A percentile compares a stretch with the other conserved stretches of the same genome.
Conservation (phyloP, 805 yeast genomes). For the Metschnikowia proteae region DNA sequence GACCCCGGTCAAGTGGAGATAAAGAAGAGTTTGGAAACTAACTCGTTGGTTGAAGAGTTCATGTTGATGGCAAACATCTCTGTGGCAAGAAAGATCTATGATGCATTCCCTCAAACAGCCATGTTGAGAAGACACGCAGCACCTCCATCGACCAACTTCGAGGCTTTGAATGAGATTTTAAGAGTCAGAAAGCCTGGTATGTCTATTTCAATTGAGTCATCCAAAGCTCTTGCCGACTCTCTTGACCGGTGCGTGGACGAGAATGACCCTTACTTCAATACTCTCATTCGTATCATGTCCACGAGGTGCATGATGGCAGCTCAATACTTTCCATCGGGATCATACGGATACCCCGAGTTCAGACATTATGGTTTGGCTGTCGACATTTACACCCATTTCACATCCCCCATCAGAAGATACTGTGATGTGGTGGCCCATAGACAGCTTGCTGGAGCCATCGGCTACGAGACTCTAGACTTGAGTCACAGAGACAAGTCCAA, state of each 20-base stretch:
- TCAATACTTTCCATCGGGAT: constrained; percentile 91
- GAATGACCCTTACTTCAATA: constrained; percentile 85
- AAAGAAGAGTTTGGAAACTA: constrained; percentile 82
- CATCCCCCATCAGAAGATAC: constrained; percentile 96
- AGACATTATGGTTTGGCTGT: constrained; percentile 96
- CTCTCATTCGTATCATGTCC: constrained; percentile 91
- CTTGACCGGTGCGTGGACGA: constrained; percentile 83
- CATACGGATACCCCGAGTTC: constrained; percentile 85
- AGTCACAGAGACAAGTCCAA: constrained; percentile 83
- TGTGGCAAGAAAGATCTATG: constrained; percentile 89
- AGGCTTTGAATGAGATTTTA: constrained; percentile 81
- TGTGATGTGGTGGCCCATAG: constrained; percentile 98
- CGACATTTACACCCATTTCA: constrained; percentile 96
- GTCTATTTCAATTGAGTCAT: constrained; percentile 74
- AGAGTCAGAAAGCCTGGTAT: constrained; percentile 68
- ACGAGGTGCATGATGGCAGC: constrained; percentile 99
- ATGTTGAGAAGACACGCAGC: constrained; percentile 97
- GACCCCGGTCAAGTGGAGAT: constrained; percentile 96
- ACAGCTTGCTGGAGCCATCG: constrained; percentile 97
- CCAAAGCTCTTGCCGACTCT: constrained; percentile 90
- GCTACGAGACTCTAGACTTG: constrained; percentile 78
- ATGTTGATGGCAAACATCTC: constrained; percentile 96
- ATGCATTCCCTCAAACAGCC: constrained; percentile 95
- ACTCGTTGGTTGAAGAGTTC: constrained; percentile 95
- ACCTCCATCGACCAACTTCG: constrained; percentile 95